Base-by-base conservation (phyloP, 305 asterid species). In the Andrographis paniculata region DNA sequence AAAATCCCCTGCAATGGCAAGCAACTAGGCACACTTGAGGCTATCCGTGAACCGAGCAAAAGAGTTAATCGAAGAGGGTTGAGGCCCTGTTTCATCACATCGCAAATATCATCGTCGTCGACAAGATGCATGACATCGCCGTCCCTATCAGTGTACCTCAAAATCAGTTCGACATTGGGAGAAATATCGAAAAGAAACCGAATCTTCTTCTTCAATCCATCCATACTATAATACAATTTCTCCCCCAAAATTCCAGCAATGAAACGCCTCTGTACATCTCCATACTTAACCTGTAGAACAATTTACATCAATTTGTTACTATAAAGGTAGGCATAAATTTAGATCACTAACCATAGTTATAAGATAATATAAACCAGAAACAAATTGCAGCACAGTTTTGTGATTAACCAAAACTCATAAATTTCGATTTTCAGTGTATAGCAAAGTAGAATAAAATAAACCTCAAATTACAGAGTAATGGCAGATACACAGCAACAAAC, bases 61-160 rank as follows among this genome's bases (percentile, higher is more conserved):
- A 73, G 87, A 42, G 87, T 71, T 42, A 91, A 60, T 55, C 96
- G 70, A 48, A 83, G 22, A 22, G 99, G 99, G 68, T 80, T 64
- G 60, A 91, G 71, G 36, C 27, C 63, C 74, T 91, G 99, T 53
- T 67, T 75, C 60, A 77, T 72, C 39, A 65, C 84, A 40, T 91
- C 96, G 9, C 19, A 52, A 22, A 91, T 83, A 73, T 91, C 99
- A 23, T 70, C 88, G 55, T 80, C 89, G 52, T 87, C 93, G 52
- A 66, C 81, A 36, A 91, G 87, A 1, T 86, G 58, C 33, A 91
- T 80, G 5, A 50, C 63, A 51, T 91, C 99, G 17, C 52, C 64
- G 56, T 91, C 99, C 65, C 80, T 95, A 33, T 91, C 99, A 10
- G 67, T 38, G 31, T 91, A 91, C 6, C 85, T 87, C 17, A 91